phyloP scores from a whole-genome alignment of 306 rosid genomes.

The barrel medic (Medicago truncatula) region DNA sequence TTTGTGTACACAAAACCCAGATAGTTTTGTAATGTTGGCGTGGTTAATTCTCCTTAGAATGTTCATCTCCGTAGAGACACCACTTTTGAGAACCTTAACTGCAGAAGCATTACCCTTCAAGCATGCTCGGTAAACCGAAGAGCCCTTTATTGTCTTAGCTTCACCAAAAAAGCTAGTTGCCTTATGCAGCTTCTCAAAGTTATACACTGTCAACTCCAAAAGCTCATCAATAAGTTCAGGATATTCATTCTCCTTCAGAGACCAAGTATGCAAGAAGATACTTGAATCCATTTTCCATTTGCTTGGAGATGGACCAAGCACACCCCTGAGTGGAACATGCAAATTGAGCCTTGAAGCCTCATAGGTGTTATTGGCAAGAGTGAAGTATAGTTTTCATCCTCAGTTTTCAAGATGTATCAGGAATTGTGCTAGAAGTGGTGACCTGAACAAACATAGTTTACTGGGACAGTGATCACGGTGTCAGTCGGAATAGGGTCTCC shows the following conservation, averaged over 20 bases:
- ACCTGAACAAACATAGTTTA: neutral
- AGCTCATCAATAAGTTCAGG: neutral
- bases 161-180: slow-evolving; percentile 60
- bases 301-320: neutral
- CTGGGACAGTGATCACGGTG: neutral
- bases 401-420: neutral
- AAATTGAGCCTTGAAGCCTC: neutral
- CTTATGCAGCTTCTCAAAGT: slow-evolving; percentile 51
- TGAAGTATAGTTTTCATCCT: neutral
- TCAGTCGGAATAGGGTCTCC: neutral
- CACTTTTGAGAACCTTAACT: slow-evolving; percentile 66
- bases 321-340: neutral
- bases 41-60: slow-evolving; percentile 66
- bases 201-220: slow-evolving; percentile 47
- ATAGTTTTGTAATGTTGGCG: slow-evolving; percentile 66
- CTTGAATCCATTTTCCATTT: neutral
- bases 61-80: slow-evolving; percentile 65
- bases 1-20: slow-evolving; percentile 67
- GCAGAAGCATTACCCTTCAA: slow-evolving; percentile 72
- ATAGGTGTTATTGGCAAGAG: neutral
- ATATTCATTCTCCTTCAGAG: neutral
- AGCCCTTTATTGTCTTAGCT: slow-evolving; percentile 56
- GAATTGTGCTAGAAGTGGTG: neutral
- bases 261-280: neutral
- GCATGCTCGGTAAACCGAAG: slow-evolving; percentile 58